Conservation (phyloP, 2,329 filamentous ascomycete species). For the Xylariaceae sp. region DNA sequence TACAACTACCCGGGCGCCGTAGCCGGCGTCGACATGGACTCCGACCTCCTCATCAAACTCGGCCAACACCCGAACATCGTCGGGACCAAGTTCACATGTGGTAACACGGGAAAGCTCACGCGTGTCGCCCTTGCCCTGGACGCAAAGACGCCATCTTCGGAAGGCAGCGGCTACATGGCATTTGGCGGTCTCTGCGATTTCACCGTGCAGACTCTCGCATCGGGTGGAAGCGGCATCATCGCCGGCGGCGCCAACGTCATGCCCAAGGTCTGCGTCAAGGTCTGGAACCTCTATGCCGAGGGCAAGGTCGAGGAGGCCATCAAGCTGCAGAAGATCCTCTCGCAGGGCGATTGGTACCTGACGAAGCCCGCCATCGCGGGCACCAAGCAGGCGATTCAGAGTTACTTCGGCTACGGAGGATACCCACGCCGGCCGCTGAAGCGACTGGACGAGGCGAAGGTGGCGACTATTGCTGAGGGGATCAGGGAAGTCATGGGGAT, state of each 20-base stretch:
- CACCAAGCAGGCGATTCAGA: constrained; percentile 79
- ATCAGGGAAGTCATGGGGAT: constrained; percentile 61
- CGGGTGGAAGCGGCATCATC: constrained; percentile 77
- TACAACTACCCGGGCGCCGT: constrained; percentile 93
- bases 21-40: constrained; percentile 83
- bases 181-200: constrained; percentile 88
- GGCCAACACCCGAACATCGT: constrained; percentile 77
- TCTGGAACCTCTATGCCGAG: constrained; percentile 70
- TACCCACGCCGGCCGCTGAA: constrained; percentile 68
- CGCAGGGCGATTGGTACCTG: constrained; percentile 74
- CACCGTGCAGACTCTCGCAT: constrained; percentile 72
- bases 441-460: constrained; percentile 54
- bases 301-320: constrained; percentile 72
- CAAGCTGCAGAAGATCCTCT: constrained; percentile 69
- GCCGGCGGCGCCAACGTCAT: constrained; percentile 81
- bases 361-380: constrained; percentile 79
- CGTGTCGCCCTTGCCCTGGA: constrained; percentile 69
- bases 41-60: constrained; percentile 75
- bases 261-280: constrained; percentile 72
- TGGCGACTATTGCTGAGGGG: constrained; percentile 49
- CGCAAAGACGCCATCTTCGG: constrained; percentile 59
- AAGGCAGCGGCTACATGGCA: constrained; percentile 69
- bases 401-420: constrained; percentile 76
- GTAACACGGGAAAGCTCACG: constrained; percentile 83
- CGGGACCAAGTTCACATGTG: constrained; percentile 88